These are phyloP conservation scores for Biancaea sappan DNA, from an alignment of 306 rosid species.

Conservation along the genomic window DNA sequence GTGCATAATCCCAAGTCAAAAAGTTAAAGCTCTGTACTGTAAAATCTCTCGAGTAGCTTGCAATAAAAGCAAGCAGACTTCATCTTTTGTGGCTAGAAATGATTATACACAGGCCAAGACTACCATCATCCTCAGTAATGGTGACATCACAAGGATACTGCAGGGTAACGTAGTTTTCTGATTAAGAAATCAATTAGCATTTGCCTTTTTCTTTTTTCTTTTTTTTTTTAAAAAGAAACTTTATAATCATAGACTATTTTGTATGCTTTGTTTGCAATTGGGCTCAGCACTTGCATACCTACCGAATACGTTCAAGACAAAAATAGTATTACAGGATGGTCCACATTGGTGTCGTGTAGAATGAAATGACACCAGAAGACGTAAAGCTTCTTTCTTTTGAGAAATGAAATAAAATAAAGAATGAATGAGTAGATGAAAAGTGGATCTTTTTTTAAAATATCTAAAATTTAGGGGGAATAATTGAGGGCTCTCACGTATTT, in stretches of 20 bases:
- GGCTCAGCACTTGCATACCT: neutral
- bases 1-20: conserved; percentile 9
- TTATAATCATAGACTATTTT: no score
- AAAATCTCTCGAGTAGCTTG: conserved; percentile 34
- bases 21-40: conserved; percentile 21
- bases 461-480: no score
- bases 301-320: conserved; percentile 6
- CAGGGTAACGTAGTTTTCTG: neutral
- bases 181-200: no score
- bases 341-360: neutral
- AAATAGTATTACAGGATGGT: neutral
- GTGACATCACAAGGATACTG: conserved; percentile 25
- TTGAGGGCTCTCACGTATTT: no score
- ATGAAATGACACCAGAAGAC: neutral
- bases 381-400: neutral
- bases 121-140: conserved; percentile 16
- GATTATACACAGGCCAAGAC: neutral
- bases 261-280: conserved; percentile 5
- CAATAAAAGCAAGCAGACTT: conserved; percentile 2
- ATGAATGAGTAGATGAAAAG: neutral
- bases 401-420: neutral
- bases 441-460: no score
- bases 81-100: neutral
- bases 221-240: neutral
- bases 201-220: no score